Percentiles rank a stretch among this genome's conserved stretches.
These are phyloP conservation scores for Onygenales sp. DNA, from an alignment of 2,329 filamentous ascomycete genomes.

Conservation along the genomic window DNA sequence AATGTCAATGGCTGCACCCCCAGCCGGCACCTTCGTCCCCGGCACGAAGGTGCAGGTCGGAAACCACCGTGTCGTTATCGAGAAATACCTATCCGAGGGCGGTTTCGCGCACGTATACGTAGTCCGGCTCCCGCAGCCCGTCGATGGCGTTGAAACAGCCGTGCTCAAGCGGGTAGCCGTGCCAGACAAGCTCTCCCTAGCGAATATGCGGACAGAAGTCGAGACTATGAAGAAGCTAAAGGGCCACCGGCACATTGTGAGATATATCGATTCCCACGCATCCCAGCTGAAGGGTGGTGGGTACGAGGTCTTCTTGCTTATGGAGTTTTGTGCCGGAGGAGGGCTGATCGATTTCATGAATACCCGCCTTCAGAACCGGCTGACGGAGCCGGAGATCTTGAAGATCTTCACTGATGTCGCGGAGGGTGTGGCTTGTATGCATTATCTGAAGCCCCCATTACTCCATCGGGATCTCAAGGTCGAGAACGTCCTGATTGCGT, in stretches of 20 bases:
- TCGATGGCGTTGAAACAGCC: constrained; percentile 69
- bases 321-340: constrained; percentile 94
- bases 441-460: constrained; percentile 89
- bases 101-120: constrained; percentile 98
- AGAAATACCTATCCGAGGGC: constrained; percentile 95
- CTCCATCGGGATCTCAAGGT: constrained; percentile 94
- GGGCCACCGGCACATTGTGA: constrained; percentile 92
- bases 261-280: constrained; percentile 96
- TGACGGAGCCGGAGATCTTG: constrained; percentile 95
- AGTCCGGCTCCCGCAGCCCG: constrained; percentile 69
- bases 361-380: constrained; percentile 84
- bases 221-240: constrained; percentile 99
- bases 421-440: constrained; percentile 96
- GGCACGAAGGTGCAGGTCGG: constrained; percentile 97
- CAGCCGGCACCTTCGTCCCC: constrained; percentile 80
- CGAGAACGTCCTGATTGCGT: constrained; percentile 88
- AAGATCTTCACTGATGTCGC: constrained; percentile 95
- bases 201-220: constrained; percentile 95
- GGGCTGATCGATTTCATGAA: constrained; percentile 99
- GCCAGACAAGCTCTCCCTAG: constrained; percentile 86
- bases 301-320: constrained; percentile 95
- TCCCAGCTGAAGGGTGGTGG: constrained; percentile 86
- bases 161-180: constrained; percentile 94
- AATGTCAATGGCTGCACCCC: constrained; percentile 30
- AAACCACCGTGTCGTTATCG: constrained; percentile 82